Conservation (phyloP, 305 asterid species). For the Coffea humblotiana region DNA sequence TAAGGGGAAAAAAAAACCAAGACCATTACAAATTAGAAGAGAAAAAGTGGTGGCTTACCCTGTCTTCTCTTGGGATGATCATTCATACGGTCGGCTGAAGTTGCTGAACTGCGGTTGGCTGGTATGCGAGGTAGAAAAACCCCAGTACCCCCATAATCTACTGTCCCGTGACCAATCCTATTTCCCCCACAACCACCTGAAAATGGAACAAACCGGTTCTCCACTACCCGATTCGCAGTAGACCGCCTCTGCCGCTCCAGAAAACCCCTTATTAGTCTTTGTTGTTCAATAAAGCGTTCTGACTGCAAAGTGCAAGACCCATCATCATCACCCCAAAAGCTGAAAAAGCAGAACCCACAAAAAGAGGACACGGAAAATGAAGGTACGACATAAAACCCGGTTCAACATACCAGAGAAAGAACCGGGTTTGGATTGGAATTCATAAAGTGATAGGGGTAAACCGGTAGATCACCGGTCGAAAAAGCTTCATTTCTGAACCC, state of each 20-base stretch:
- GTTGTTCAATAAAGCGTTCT: constrained; percentile 1
- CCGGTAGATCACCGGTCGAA: not conserved
- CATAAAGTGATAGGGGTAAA: not conserved
- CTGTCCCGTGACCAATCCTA: no score
- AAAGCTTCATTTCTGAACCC: not conserved
- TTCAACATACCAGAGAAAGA: not conserved
- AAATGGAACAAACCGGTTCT: not conserved
- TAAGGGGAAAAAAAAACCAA: not conserved
- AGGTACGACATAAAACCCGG: not conserved
- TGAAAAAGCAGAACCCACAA: not conserved
- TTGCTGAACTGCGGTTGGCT: not conserved
- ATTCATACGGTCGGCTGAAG: not conserved
- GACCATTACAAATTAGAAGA: not conserved
- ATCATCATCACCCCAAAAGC: not conserved
- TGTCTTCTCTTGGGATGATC: not conserved
- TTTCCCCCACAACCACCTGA: not conserved
- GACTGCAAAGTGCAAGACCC: not conserved
- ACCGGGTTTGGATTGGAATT: not conserved
- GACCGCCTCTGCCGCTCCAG: not conserved
- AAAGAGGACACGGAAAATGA: not conserved
- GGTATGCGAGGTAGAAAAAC: constrained; percentile 10
- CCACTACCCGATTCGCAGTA: not conserved
- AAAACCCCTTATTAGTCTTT: not conserved
- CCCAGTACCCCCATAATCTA: constrained; percentile 1
- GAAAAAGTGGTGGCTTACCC: not conserved